Conservation (phyloP, 495 filamentous ascomycete species). For the Lophiotrema nucula region DNA sequence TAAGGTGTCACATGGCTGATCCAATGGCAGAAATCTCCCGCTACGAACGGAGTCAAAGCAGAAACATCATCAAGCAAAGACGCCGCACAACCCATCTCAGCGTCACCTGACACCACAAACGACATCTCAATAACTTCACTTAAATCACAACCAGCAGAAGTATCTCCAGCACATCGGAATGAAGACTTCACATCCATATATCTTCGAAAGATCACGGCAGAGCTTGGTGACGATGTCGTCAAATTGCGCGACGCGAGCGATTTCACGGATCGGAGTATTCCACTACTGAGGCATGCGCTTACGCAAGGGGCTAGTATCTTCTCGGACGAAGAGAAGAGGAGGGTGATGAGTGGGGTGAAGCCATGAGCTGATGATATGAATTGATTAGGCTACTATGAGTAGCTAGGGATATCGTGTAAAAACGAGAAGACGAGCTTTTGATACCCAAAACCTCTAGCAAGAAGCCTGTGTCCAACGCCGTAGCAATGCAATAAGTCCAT, state of each 20-base stretch:
- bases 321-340: constrained; percentile 39
- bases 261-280: constrained; percentile 61
- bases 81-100: background rate
- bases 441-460: background rate
- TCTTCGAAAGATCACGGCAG: constrained; percentile 60
- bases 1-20: background rate
- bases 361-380: background rate
- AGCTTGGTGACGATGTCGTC: constrained; percentile 72
- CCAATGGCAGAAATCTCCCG: background rate
- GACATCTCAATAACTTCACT: background rate
- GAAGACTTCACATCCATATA: constrained; percentile 47
- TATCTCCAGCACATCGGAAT: background rate
- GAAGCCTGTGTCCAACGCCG: no score
- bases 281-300: constrained; percentile 62
- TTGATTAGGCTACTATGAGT: background rate
- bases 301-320: constrained; percentile 54
- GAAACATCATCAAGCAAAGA: constrained; percentile 1
- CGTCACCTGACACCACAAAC: background rate
- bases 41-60: background rate
- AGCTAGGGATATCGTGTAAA: no score
- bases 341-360: constrained; percentile 17
- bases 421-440: no score
- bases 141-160: background rate
- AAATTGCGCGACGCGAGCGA: constrained; percentile 63
- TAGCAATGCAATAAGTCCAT: no score